Evolutionary conservation across 129 eudicot species (phyloP), one percentile per base, ranked within the genome.

Genomic region (Escallonia rubra): DNA sequence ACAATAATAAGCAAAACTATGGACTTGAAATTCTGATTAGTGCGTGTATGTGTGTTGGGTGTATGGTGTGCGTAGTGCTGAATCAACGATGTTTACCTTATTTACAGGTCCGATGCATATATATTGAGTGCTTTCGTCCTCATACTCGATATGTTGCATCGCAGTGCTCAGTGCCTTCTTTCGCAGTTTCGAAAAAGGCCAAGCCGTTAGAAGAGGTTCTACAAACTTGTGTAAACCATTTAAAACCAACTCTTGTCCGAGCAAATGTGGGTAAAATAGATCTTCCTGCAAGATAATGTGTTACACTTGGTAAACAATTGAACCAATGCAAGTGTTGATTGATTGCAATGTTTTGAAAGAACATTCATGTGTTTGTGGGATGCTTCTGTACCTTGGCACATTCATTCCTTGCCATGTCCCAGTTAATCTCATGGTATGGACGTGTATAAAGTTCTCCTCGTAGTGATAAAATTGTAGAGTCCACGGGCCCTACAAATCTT

Each of bases 81-180:
- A 23, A 23, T 23, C 34, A 23, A 61, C 46, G 43, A 45, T 44
- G 6, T 4, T 16, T 73, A 84, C 97, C 96, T 91, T 91, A 56
- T 87, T 80, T 39, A 91, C 85, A 42, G 88, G 86, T 68, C 97
- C 97, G 41, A 91, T 67, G 76, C 90, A 85, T 4, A 91, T 67
- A 67, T 91, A 91, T 13, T 61, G 61, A 43, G 88, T 82, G 58
- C 76, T 87, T 66, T 76, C 81, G 64, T 91, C 97, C 68, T 91
- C 97, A 51, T 87, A 76, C 71, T 85, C 88, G 45, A 91, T 77
- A 57, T 87, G 97, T 41, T 83, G 68, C 88, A 91, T 87, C 4
- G 69, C 85, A 3, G 63, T 79, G 58, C 58, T 23, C 10, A 87
- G 71, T 41, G 97, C 92, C 79, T 78, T 79, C 48, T 81, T 64